These are phyloP conservation scores for Setaria italica DNA, from an alignment of 202 grass and related monocot species.

Conservation along the genomic window DNA sequence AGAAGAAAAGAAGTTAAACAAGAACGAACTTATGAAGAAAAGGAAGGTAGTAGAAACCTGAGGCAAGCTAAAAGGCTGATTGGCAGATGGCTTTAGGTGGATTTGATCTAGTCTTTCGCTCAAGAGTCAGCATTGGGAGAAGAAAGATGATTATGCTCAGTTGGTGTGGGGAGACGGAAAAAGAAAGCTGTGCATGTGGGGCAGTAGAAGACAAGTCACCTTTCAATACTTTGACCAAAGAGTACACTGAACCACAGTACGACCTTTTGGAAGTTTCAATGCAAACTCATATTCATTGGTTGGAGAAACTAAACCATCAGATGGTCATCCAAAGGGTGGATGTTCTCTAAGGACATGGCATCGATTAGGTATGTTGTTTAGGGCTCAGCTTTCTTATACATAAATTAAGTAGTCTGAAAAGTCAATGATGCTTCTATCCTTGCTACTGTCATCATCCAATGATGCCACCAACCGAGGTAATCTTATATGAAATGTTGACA, in stretches of 20 bases:
- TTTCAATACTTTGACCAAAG: background rate
- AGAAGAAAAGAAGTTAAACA: constrained; percentile 9
- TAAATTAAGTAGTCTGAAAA: constrained; percentile 1
- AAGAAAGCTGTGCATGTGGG: background rate
- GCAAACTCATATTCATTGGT: background rate
- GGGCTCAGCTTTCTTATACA: background rate
- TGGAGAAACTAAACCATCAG: background rate
- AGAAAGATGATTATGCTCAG: background rate
- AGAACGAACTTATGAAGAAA: constrained; percentile 2
- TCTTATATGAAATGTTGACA: background rate
- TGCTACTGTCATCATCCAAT: background rate
- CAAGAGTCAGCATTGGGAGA: background rate
- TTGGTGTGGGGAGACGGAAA: background rate
- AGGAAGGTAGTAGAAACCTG: constrained; percentile 2
- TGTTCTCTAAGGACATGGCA: background rate
- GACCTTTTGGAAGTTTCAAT: background rate
- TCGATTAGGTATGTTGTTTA: background rate
- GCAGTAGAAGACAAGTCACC: background rate
- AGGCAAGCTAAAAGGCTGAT: background rate
- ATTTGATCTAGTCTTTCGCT: background rate
- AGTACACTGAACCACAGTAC: background rate
- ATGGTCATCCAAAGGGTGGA: background rate
- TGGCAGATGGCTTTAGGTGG: background rate
- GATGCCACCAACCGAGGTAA: background rate
- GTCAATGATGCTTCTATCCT: constrained; percentile 3